Evolutionary conservation across 352 stramenopile species (phyloP), one percentile per base, ranked within the genome.

Genomic region (Globisporangium yorkense): DNA sequence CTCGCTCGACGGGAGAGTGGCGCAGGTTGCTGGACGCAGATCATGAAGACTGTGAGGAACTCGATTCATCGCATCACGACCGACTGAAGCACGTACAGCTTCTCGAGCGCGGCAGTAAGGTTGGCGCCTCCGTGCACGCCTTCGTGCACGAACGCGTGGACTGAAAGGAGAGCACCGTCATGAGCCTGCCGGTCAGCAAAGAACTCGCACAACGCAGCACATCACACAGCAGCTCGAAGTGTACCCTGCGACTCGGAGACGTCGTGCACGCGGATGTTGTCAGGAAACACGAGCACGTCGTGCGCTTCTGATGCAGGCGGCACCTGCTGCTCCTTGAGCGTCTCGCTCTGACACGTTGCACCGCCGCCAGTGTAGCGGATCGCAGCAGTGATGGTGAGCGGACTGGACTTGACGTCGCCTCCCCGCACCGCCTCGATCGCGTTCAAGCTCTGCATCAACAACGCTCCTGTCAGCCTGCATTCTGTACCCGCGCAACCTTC

Each of bases 261-360:
- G 52, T 84, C 66, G 37, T 82, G 64, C 5, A 89, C 56, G 29
- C 76, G 80, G 49, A 92, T 54, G 20, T 67, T 69, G n/a, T 89
- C 79, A 1, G 82, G 82, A 51, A 89, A 89, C 45, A 92, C 68
- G 29, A 92, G 59, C 33, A 89, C 59, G 49, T 92, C 82, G 55
- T 92, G 82, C 2, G 61, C 54, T 24, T 31, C 27, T 3, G 5
- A 48, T 7, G 27, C 33, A 6, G 27, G 15, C 47, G 24, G 54
- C 52, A 16, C 47, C 13, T 3, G 35, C 20, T 5, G 37, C 37
- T 43, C 37, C 2, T 43, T 43, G 13, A 8, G 9, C 41, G 13
- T 43, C 43, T 48, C 43, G n/a, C 43, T 47, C n/a, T 29, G 37
- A 12, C 15, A 15, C 6, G 37, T 24, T 43, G 27, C 20, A 6